Evolutionary conservation across 1,139 yeast genomes (phyloP), one percentile per base, ranked within the genome.

Genomic region (Sugiyamaella novakii): DNA sequence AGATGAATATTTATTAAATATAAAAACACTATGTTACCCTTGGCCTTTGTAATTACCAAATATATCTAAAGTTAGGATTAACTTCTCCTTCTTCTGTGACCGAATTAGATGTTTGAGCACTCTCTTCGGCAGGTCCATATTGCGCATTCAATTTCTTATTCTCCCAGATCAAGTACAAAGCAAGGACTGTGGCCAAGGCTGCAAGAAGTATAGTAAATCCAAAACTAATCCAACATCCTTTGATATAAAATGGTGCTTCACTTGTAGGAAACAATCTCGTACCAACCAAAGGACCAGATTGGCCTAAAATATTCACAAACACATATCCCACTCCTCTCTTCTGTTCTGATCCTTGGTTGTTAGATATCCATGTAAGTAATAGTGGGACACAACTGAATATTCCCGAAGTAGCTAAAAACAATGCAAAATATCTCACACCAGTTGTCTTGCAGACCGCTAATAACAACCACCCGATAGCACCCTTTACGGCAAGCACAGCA

Each of bases 261-360:
- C 56, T 28, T 8, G 49, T 51, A 3, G 68, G 67, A 47, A 58
- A 64, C 18, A 64, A 39, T 6, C 62, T 50, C n/a, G 64, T 60
- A 8, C 67, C 68, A 3, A 64, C 53, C 21, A 64, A 44, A 5
- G 68, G 65, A 14, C 66, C 67, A 36, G 63, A 56, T 46, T 63
- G 63, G 27, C 68, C 67, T 30, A 63, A 51, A 8, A 61, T 47
- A 45, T 63, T 61, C 27, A 64, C 46, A 37, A 63, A 40, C 17
- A 61, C 56, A 43, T 53, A 59, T 5, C 65, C 65, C 19, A 57
- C 55, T 15, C 64, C 64, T 36, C 62, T 53, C 15, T 56, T 53
- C 17, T 59, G 45, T 39, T 63, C 66, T 7, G 60, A 48, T 7
- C 65, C 64, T 37, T 62, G 62, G 52, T 64, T 63, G 50, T 64